phyloP scores from a whole-genome alignment of 1,139 yeast genomes.

The Geotrichum citri-aurantii region DNA sequence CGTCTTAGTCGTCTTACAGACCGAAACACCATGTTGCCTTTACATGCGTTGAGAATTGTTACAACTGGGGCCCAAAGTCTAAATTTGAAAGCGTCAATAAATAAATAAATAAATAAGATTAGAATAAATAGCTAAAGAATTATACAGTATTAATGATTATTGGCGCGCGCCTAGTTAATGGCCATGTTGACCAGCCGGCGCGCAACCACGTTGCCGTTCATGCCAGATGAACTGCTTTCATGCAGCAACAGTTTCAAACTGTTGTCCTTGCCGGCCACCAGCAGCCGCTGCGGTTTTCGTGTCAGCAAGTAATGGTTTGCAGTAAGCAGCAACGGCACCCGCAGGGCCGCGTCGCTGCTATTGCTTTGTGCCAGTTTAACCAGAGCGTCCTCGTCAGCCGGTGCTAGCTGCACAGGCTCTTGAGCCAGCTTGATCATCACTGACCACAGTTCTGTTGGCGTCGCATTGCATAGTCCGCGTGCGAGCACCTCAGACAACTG shows the following conservation, averaged over 20 bases:
- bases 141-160: background rate
- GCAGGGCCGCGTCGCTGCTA: background rate
- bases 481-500: background rate
- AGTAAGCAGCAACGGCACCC: slow-evolving; percentile 21
- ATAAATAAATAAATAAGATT: slow-evolving; percentile 1
- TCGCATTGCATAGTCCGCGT: background rate
- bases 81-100: background rate
- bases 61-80: no score
- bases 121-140: background rate
- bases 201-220: slow-evolving; percentile 14
- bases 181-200: slow-evolving; percentile 22
- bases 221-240: slow-evolving; percentile 17
- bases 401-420: background rate
- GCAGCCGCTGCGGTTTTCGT: slow-evolving; percentile 10
- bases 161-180: slow-evolving; percentile 12
- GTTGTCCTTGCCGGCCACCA: slow-evolving; percentile 8
- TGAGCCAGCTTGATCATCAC: background rate
- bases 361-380: slow-evolving; percentile 1
- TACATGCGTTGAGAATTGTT: no score
- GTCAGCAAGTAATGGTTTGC: slow-evolving; percentile 11
- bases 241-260: slow-evolving; percentile 18
- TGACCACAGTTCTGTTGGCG: background rate
- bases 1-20: no score
- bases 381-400: slow-evolving; percentile 3
- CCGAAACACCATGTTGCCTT: no score